Conservation (phyloP, 257 asterid species). For the Solanum medicagineum region DNA sequence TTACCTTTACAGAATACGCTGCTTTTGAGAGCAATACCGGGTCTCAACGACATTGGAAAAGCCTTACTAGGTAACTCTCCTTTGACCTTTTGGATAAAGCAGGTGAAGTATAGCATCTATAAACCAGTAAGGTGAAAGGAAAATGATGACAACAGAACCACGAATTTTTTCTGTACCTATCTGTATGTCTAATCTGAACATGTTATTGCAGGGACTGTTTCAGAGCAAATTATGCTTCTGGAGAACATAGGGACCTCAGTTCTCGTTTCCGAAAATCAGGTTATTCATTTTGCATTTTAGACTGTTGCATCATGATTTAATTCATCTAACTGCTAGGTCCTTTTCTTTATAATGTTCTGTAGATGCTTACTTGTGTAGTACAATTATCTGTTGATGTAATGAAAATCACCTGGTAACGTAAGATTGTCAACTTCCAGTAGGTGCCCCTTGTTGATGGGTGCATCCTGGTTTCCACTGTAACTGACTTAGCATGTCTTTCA, state of each 20-base stretch:
- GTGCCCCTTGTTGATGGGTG: neutral
- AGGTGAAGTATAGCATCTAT: neutral
- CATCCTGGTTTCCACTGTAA: neutral
- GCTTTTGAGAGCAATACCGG: slow-evolving; percentile 87
- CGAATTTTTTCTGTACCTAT: neutral
- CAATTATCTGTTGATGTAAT: neutral
- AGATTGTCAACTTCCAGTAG: neutral
- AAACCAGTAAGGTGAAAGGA: neutral
- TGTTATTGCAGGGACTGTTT: slow-evolving; percentile 47
- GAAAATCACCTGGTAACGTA: neutral
- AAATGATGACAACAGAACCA: neutral
- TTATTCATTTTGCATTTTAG: neutral
- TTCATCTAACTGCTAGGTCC: neutral
- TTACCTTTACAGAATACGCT: slow-evolving; percentile 55
- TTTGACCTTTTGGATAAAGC: neutral
- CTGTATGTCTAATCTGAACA: neutral
- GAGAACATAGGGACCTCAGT: slow-evolving; percentile 95
- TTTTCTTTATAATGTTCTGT: neutral
- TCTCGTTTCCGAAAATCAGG: slow-evolving; percentile 83
- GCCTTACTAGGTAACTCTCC: slow-evolving; percentile 55
- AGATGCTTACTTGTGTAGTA: neutral
- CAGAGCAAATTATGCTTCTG: slow-evolving; percentile 95
- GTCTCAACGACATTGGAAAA: slow-evolving; percentile 70
- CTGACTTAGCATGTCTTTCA: slow-evolving; percentile 14
- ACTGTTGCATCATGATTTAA: neutral